phyloP scores from a whole-genome alignment of 495 filamentous ascomycete species.

The Alectoria sarmentosa region DNA sequence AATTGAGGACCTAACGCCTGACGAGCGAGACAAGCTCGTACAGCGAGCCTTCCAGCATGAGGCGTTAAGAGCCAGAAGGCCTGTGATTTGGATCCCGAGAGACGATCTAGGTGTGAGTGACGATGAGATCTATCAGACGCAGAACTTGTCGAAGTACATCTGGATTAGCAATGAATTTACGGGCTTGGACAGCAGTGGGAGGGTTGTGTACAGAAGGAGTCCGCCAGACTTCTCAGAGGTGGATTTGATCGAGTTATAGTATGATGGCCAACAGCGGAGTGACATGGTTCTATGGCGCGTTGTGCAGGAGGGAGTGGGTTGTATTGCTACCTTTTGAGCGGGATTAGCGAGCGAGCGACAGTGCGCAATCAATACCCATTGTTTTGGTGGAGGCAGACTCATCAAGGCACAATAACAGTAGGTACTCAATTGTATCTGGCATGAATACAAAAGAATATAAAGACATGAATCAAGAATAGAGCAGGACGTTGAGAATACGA shows the following conservation, averaged over 20 bases:
- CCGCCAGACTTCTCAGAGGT: slow-evolving; percentile 91
- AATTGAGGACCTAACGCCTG: slow-evolving; percentile 88
- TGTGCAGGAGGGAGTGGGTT: background rate
- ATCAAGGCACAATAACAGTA: too few species aligned
- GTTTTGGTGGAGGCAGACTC: background rate
- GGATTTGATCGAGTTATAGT: slow-evolving; percentile 69
- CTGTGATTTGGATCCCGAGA: slow-evolving; percentile 89
- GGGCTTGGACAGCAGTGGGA: slow-evolving; percentile 72
- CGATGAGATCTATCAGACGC: slow-evolving; percentile 78
- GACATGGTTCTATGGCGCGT: background rate
- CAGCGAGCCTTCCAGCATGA: slow-evolving; percentile 86
- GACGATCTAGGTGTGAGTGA: slow-evolving; percentile 88
- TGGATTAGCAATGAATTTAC: slow-evolving; percentile 94
- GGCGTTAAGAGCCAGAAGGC: slow-evolving; percentile 75
- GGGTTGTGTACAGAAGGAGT: slow-evolving; percentile 79
- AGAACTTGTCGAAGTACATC: slow-evolving; percentile 69
- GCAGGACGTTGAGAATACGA: too few species aligned
- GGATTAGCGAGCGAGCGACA: background rate
- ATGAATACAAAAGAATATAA: too few species aligned
- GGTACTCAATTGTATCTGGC: too few species aligned
- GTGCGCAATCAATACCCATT: background rate
- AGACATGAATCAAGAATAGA: too few species aligned
- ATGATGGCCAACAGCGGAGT: background rate
- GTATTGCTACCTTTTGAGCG: background rate
- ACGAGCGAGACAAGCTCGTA: slow-evolving; percentile 81